phyloP scores from a whole-genome alignment of 2,329 filamentous ascomycete species.

The Teratosphaeriaceae sp. region DNA sequence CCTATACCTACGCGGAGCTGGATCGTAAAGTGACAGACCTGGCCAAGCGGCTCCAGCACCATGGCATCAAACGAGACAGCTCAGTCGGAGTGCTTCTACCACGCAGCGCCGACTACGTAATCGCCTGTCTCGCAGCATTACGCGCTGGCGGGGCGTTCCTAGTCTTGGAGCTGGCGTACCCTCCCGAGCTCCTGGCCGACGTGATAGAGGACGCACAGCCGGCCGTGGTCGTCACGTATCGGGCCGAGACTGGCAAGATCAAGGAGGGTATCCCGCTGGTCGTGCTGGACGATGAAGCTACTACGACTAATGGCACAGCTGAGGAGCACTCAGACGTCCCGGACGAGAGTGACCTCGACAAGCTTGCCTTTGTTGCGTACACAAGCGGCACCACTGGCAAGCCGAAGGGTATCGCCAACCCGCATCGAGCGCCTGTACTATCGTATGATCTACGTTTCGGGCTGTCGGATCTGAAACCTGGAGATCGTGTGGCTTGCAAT shows the following conservation, averaged over 20 bases:
- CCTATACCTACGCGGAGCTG: conserved; percentile 67
- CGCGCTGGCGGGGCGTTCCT: conserved; percentile 74
- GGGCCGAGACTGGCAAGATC: conserved; percentile 58
- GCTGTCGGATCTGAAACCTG: conserved; percentile 61
- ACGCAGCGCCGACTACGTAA: conserved; percentile 70
- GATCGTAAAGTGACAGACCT: conserved; percentile 61
- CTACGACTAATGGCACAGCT: conserved; percentile 11
- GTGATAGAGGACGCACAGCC: conserved; percentile 71
- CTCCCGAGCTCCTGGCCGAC: conserved; percentile 64
- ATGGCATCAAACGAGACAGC: conserved; percentile 65
- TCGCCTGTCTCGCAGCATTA: conserved; percentile 70
- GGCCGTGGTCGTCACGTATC: conserved; percentile 62
- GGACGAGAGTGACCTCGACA: conserved; percentile 61
- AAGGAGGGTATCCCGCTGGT: conserved; percentile 58
- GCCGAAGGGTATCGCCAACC: conserved; percentile 75
- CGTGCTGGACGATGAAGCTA: conserved; percentile 50
- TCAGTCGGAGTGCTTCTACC: conserved; percentile 70
- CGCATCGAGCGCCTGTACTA: conserved; percentile 61
- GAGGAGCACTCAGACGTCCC: conserved; percentile 35
- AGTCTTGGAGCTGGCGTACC: conserved; percentile 73
- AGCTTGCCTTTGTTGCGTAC: conserved; percentile 73
- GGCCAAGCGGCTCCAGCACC: conserved; percentile 54
- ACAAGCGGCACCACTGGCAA: conserved; percentile 71
- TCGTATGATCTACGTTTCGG: conserved; percentile 69
- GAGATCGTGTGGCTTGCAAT: conserved; percentile 78